Percentiles rank a stretch among this genome's conserved stretches.
These are phyloP conservation scores for Microcyclosporella mali DNA, from an alignment of 2,329 filamentous ascomycete genomes.

Conservation along the genomic window DNA sequence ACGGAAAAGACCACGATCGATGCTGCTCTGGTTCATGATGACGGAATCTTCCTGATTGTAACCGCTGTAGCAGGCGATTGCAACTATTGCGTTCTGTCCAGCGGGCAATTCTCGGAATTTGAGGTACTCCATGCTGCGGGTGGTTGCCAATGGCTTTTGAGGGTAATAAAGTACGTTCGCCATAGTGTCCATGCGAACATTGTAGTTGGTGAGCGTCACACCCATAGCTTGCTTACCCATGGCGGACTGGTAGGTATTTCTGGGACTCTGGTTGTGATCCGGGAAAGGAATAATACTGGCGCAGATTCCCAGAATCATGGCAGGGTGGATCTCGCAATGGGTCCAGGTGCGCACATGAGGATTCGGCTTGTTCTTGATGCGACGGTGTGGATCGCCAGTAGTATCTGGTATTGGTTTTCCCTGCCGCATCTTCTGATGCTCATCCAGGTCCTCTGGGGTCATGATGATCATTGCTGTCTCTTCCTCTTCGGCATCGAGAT, in stretches of 20 bases:
- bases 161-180: conserved; percentile 98
- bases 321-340: conserved; percentile 97
- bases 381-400: conserved; percentile 68
- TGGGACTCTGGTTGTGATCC: conserved; percentile 94
- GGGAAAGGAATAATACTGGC: conserved; percentile 99
- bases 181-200: conserved; percentile 98
- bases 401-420: conserved; percentile 45
- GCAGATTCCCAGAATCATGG: conserved; percentile 97
- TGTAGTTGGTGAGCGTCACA: conserved; percentile 95
- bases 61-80: conserved; percentile 93
- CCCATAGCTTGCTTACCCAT: conserved; percentile 99
- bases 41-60: conserved; percentile 99
- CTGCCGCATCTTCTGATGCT: conserved; percentile 38
- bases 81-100: conserved; percentile 96
- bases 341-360: conserved; percentile 87
- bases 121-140: conserved; percentile 95
- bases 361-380: conserved; percentile 83
- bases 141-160: conserved; percentile 93
- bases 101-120: conserved; percentile 97
- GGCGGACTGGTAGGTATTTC: conserved; percentile 95
- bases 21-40: conserved; percentile 99
- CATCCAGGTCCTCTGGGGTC: conserved; percentile 89
- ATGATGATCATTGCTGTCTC: conserved; percentile 99
- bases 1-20: conserved; percentile 93
- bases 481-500: conserved; percentile 95